These are phyloP conservation scores for Komagataella pseudopastoris DNA, from an alignment of 805 yeast genomes.

Conservation along the genomic window DNA sequence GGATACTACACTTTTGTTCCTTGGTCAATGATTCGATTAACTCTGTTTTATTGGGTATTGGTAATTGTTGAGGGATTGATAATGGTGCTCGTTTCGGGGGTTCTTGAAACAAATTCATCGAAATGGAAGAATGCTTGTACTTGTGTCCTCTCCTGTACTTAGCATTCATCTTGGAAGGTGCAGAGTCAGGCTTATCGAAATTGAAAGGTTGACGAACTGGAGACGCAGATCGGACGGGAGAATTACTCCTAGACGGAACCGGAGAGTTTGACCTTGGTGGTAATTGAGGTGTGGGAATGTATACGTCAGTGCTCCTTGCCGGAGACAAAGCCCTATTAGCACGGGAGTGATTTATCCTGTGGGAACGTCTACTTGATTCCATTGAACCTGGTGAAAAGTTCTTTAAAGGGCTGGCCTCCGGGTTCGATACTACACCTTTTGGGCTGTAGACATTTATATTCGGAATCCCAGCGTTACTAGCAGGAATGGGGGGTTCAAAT, in stretches of 20 bases:
- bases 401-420: slow-evolving; percentile 1
- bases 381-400: neutral
- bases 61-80: slow-evolving; percentile 48
- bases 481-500: neutral
- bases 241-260: slow-evolving; percentile 14
- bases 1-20: slow-evolving; percentile 43
- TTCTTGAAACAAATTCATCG: slow-evolving; percentile 91
- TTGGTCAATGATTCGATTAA: slow-evolving; percentile 42
- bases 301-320: neutral
- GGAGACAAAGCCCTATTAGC: neutral
- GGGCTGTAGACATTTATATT: neutral
- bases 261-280: slow-evolving; percentile 14
- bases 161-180: slow-evolving; percentile 23
- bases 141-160: slow-evolving; percentile 87
- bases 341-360: neutral
- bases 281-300: slow-evolving; percentile 10
- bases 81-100: slow-evolving; percentile 63
- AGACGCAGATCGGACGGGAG: slow-evolving; percentile 16
- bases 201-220: slow-evolving; percentile 42
- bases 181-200: slow-evolving; percentile 22
- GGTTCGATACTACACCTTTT: neutral
- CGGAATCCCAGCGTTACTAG: neutral
- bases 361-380: neutral
- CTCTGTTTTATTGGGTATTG: slow-evolving; percentile 62
- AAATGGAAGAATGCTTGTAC: slow-evolving; percentile 91